A percentile compares a stretch with the other conserved stretches of the same genome.
Conservation (phyloP, 257 asterid genomes). For the Petunia secreta region DNA sequence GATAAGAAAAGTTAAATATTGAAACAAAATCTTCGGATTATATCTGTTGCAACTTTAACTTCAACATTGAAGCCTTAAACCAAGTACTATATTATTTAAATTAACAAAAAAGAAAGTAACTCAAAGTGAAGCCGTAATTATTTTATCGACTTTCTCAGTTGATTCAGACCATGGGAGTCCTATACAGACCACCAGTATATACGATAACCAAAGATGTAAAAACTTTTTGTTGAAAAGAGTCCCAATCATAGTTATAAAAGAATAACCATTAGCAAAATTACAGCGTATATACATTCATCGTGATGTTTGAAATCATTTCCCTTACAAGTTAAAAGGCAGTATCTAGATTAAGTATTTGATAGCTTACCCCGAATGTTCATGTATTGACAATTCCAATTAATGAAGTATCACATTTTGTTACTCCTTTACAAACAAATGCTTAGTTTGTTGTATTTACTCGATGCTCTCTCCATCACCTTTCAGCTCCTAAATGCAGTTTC, state of each 20-base stretch:
- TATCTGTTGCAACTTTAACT: too few relatives aligned
- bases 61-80: too few relatives aligned
- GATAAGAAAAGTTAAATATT: too few relatives aligned
- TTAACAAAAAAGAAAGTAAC: too few relatives aligned
- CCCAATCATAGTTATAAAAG: not conserved
- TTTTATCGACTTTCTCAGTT: not conserved
- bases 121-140: not conserved
- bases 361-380: not conserved
- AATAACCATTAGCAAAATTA: not conserved
- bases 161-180: not conserved
- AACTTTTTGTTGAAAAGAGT: not conserved
- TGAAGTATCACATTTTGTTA: not conserved
- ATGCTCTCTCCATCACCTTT: not conserved
- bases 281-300: not conserved
- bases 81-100: too few relatives aligned
- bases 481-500: not conserved
- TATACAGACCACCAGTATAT: not conserved
- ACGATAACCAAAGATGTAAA: not conserved
- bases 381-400: slow-evolving; percentile 7
- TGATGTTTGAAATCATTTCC: not conserved
- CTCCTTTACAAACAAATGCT: not conserved
- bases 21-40: too few relatives aligned
- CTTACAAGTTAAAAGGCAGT: not conserved
- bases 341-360: not conserved
- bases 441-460: slow-evolving; percentile 1